phyloP scores from a whole-genome alignment of 1,284 basidiomycete genomes.

The Cryptococcus depauperatus region DNA sequence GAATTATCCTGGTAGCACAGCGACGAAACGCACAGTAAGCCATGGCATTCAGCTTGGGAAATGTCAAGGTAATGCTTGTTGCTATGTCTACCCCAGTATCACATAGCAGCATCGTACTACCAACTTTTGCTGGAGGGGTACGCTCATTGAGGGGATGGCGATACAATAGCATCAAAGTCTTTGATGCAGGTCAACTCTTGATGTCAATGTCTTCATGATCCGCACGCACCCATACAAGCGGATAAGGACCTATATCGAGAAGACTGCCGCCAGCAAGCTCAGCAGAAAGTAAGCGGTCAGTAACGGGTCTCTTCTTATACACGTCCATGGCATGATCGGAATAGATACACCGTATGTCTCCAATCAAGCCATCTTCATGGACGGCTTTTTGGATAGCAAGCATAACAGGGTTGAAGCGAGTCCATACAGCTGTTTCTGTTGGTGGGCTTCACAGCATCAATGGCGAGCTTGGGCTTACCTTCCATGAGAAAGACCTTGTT shows the following conservation, averaged over 20 bases:
- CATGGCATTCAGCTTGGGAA: constrained; percentile 36
- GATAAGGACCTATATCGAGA: constrained; percentile 48
- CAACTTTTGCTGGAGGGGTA: constrained; percentile 26
- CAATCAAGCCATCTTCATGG: constrained; percentile 35
- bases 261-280: constrained; percentile 47
- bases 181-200: too few species aligned
- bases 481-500: constrained; percentile 45
- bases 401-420: constrained; percentile 42
- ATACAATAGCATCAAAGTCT: constrained; percentile 32
- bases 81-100: constrained; percentile 40
- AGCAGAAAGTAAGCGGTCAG: constrained; percentile 44
- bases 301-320: constrained; percentile 16
- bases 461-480: constrained; percentile 20
- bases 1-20: background rate
- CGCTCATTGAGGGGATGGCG: constrained; percentile 33
- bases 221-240: constrained; percentile 22
- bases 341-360: constrained; percentile 35
- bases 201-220: background rate
- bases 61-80: constrained; percentile 36
- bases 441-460: too few species aligned
- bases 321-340: constrained; percentile 34
- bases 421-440: constrained; percentile 36
- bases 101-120: constrained; percentile 33
- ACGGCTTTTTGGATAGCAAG: constrained; percentile 38
- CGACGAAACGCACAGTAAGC: constrained; percentile 21